Evolutionary conservation across 1,284 basidiomycete species (phyloP), one percentile per base, ranked within the genome.

Genomic region (Tetrapyrgos nigripes): DNA sequence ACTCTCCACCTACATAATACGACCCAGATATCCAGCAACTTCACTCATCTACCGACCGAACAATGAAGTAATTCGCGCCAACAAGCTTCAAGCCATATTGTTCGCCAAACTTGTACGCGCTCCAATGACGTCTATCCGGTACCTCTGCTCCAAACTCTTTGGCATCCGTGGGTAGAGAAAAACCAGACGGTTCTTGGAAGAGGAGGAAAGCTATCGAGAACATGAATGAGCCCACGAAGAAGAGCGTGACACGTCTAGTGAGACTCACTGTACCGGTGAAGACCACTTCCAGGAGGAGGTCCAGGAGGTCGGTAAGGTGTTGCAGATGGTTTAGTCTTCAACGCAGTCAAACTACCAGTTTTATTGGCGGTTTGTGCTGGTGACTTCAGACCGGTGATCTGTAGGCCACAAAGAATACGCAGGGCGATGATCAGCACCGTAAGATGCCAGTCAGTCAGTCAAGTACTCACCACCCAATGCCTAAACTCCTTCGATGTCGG

Each of bases 251-350:
- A 17, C 37, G 37, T 52, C 60, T 31, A 61, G 45, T 4, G 46
- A 33, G 8, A 68, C 76, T 62, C 44, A 87, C 86, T 79, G 61
- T 89, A 88, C 62, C 87, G 76, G 62, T 89, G 87, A 11, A 79
- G 64, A 0, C 85, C 86, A 17, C 82, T 83, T 8, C 80, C 82
- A 2, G 79, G 77, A 17, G 81, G 80, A 10, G 87, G 87, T 4
- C 79, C 79, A 9, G 88, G 87, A 4, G 85, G 78, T 10, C 79
- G 73, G 65, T 88, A 89, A 0, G 86, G 82, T 4, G 86, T 85
- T 2, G 77, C 76, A 0, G 84, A 78, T 1, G 79, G 63, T 61
- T 77, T 78, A 3, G 79, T 79, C 66, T 80, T 79, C n/a, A 80
- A 64, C 19, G 79, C 80, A 24, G 67, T 68, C 27, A 77, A 59